Base-by-base conservation (phyloP, 2,329 filamentous ascomycete species). In the Talaromyces sp. region DNA sequence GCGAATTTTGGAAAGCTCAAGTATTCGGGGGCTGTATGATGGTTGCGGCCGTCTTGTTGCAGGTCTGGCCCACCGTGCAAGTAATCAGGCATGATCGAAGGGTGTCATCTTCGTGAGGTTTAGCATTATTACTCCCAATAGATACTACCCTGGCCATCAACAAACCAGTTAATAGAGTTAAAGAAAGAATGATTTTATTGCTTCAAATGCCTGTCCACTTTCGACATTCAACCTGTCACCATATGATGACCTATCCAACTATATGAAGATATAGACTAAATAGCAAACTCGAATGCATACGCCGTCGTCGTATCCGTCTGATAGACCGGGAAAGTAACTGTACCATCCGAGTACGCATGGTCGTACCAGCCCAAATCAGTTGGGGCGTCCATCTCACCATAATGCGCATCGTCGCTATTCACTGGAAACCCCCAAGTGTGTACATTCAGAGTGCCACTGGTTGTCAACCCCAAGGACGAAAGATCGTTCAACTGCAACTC, bases 241-340 rank as follows among this genome's bases (percentile, higher is more conserved):
- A 14, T 4, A 40, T 5, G 3, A 4, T 2, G 12, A 40, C 14
- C 36, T n/a, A 40, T 40, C 14, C 14, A 40, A 2, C 12, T 16
- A 40, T 6, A 40, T 23, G 23, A n/a, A 33, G 16, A 3, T 6
- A 40, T 40, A n/a, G 12, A 40, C 12, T n/a, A 61, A 53, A 61
- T 57, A 14, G 54, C 54, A 53, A 79, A 78, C 57, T 79, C 76
- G 67, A 79, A 78, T 1, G 74, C 77, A 65, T 72, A 78, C 1
- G 76, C 77, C 1, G 75, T 78, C 2, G 67, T 66, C 3, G 54
- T 67, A 53, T 78, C 75, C 0, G 64, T 72, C 63, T 77, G 76
- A 56, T 72, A 75, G 1, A 79, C 68, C 3, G 75, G 72, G 51
- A 79, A 78, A 0, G 71, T 74, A 2, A 79, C 68, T 5, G 63